phyloP scores from a whole-genome alignment of 1,284 basidiomycete species.

The Cryptococcus maquisensis region DNA sequence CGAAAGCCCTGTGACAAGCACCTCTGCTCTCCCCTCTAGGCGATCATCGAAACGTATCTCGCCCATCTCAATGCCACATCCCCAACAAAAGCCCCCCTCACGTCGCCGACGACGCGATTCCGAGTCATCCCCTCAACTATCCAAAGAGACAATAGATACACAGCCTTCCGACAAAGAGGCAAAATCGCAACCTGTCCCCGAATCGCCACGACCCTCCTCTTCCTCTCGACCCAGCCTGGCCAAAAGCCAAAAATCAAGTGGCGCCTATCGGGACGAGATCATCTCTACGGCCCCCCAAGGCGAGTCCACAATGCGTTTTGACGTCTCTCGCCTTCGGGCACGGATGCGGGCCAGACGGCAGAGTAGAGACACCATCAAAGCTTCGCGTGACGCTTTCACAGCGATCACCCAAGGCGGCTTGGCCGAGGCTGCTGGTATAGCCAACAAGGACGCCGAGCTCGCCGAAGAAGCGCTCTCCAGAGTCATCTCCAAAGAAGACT shows the following conservation, averaged over 20 bases:
- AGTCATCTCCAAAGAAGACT: slow-evolving; percentile 84
- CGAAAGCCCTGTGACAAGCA: slow-evolving; percentile 2
- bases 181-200: too few species aligned
- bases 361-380: not conserved
- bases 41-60: too few species aligned
- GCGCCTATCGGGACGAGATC: slow-evolving; percentile 31
- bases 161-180: too few species aligned
- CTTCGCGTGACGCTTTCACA: slow-evolving; percentile 20
- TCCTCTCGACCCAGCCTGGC: not conserved
- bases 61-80: too few species aligned
- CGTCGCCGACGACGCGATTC: too few species aligned
- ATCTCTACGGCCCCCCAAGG: slow-evolving; percentile 23
- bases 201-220: too few species aligned
- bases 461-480: slow-evolving; percentile 74
- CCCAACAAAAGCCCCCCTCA: too few species aligned
- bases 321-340: slow-evolving; percentile 25
- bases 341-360: slow-evolving; percentile 18
- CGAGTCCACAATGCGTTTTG: slow-evolving; percentile 37
- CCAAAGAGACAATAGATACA: too few species aligned
- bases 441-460: slow-evolving; percentile 57
- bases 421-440: slow-evolving; percentile 56
- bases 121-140: too few species aligned
- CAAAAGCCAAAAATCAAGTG: not conserved
- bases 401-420: slow-evolving; percentile 21
- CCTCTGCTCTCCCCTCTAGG: too few species aligned